Evolutionary conservation across 1,284 basidiomycete genomes (phyloP).

Genomic region (Cutaneotrichosporon cyanovorans): DNA sequence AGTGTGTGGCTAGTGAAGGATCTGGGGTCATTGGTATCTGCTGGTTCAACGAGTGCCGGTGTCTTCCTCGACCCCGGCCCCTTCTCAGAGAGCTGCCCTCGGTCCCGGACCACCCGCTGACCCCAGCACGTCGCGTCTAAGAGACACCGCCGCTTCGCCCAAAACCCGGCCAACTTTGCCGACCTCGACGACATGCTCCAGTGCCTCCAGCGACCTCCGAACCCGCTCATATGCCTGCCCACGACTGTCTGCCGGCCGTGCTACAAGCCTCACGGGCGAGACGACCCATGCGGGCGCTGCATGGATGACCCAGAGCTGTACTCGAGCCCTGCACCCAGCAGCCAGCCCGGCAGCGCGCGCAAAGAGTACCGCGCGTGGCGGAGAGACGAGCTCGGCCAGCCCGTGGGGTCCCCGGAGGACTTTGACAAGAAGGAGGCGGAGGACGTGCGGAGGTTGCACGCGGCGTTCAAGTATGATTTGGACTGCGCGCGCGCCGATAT

Average conservation of each 20-base stretch:
- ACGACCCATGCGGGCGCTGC: slow-evolving; percentile 18
- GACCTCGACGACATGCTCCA: slow-evolving; percentile 72
- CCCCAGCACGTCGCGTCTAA: slow-evolving; percentile 66
- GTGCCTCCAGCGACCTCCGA: slow-evolving; percentile 61
- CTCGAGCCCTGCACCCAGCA: slow-evolving; percentile 8
- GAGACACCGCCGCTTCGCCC: slow-evolving; percentile 81
- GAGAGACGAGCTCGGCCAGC: no score
- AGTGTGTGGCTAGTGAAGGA: background rate
- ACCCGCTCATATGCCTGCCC: slow-evolving; percentile 24
- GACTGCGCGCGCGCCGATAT: no score
- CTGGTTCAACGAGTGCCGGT: no score
- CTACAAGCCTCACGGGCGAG: slow-evolving; percentile 13
- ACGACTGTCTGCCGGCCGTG: slow-evolving; percentile 22
- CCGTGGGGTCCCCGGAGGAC: background rate
- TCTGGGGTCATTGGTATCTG: no score
- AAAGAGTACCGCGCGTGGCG: background rate
- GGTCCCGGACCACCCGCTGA: no score
- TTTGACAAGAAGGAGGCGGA: background rate
- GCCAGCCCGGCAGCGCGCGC: slow-evolving; percentile 3
- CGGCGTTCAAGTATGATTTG: no score
- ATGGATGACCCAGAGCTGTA: slow-evolving; percentile 13
- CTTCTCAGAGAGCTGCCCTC: no score
- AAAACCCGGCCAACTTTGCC: slow-evolving; percentile 69
- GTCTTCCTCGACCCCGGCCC: no score
- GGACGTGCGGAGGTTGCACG: background rate